Conservation (phyloP, 1,284 basidiomycete species). For the Microbotryum violaceum region DNA sequence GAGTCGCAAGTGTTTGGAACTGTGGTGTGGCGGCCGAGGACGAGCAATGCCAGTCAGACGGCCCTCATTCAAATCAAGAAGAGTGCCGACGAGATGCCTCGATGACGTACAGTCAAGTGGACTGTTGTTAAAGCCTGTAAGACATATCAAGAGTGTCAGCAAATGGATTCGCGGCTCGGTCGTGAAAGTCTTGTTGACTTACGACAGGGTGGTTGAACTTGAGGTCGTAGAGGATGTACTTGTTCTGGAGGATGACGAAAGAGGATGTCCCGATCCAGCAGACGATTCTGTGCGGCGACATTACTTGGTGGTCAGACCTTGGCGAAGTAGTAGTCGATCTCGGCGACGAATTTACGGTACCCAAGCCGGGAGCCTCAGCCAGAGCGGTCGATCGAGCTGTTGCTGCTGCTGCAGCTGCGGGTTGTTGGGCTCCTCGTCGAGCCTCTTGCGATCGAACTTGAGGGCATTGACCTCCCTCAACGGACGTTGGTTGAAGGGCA, state of each 20-base stretch:
- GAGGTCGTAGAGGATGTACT: conserved; percentile 75
- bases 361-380: conserved; percentile 25
- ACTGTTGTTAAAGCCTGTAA: conserved; percentile 40
- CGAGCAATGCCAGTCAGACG: conserved; percentile 8
- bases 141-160: conserved; percentile 25
- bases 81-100: not conserved
- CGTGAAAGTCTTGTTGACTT: not conserved
- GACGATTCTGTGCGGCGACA: conserved; percentile 11
- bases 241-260: conserved; percentile 94
- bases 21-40: conserved; percentile 21
- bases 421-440: not conserved
- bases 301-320: not conserved
- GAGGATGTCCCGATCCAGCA: conserved; percentile 82
- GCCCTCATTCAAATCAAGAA: too few relatives aligned
- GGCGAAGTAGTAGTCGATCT: not conserved
- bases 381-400: conserved; percentile 17
- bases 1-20: conserved; percentile 73
- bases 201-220: conserved; percentile 56
- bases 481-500: conserved; percentile 21
- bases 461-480: not conserved
- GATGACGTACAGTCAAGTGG: conserved; percentile 61
- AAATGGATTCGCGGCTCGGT: not conserved
- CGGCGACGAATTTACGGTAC: conserved; percentile 16
- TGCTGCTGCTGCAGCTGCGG: not conserved
- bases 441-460: conserved; percentile 5